A percentile compares a stretch with the other conserved stretches of the same genome.
These are phyloP conservation scores for Mentha longifolia DNA, from an alignment of 257 asterid genomes.

Conservation along the genomic window DNA sequence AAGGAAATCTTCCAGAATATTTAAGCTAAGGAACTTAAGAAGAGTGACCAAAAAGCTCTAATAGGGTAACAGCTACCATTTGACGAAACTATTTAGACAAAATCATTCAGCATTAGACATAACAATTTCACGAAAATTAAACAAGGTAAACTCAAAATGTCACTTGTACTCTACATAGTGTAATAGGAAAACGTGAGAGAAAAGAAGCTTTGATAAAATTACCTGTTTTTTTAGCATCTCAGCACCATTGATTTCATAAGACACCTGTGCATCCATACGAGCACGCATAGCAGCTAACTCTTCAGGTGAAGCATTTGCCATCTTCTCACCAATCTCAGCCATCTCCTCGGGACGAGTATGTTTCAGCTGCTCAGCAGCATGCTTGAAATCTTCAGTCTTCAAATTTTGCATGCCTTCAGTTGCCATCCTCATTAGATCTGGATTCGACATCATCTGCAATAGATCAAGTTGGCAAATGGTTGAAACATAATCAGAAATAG, in stretches of 20 bases:
- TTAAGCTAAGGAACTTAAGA: background rate
- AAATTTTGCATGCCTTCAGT: slow-evolving; percentile 92
- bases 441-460: slow-evolving; percentile 98
- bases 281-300: slow-evolving; percentile 84
- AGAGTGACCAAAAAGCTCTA: background rate
- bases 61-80: background rate
- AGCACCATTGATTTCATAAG: slow-evolving; percentile 80
- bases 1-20: slow-evolving; percentile 1
- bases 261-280: slow-evolving; percentile 75
- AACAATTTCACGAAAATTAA: background rate
- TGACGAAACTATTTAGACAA: slow-evolving; percentile 3
- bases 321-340: slow-evolving; percentile 85
- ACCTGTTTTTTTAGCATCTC: slow-evolving; percentile 96
- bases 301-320: slow-evolving; percentile 95
- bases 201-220: slow-evolving; percentile 20
- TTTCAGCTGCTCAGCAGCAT: slow-evolving; percentile 93
- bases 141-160: background rate
- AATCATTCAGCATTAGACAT: slow-evolving; percentile 1
- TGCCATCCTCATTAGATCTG: slow-evolving; percentile 90
- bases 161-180: background rate
- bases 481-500: background rate
- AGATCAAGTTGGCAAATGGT: slow-evolving; percentile 25
- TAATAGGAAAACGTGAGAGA: background rate
- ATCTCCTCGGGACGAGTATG: slow-evolving; percentile 89
- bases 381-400: slow-evolving; percentile 83